phyloP scores from a whole-genome alignment of 2,329 filamentous ascomycete genomes.

The Metarhizium rileyi region DNA sequence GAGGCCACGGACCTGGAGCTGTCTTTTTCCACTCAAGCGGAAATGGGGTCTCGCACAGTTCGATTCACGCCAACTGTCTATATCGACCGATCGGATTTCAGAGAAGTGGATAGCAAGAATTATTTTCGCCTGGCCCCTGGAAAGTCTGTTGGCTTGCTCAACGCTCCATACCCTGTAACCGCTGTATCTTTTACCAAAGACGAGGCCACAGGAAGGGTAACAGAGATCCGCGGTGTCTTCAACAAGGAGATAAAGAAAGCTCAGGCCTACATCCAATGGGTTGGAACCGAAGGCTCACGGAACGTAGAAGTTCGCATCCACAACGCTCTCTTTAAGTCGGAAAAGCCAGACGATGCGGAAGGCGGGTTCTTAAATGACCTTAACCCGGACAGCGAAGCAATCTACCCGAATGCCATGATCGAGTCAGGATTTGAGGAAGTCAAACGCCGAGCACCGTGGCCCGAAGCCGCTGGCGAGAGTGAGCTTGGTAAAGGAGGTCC shows the following conservation, averaged over 20 bases:
- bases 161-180: conserved; percentile 61
- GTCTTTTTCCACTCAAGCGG: conserved; percentile 75
- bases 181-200: conserved; percentile 63
- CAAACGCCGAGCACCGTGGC: conserved; percentile 65
- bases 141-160: conserved; percentile 66
- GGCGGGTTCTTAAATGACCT: conserved; percentile 78
- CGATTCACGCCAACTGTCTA: conserved; percentile 69
- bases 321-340: conserved; percentile 76
- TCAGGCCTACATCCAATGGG: conserved; percentile 89
- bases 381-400: conserved; percentile 71
- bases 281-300: conserved; percentile 53
- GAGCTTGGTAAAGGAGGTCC: conserved; percentile 51
- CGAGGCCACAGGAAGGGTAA: conserved; percentile 51
- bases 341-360: conserved; percentile 66
- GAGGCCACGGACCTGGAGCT: conserved; percentile 53
- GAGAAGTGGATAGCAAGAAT: conserved; percentile 62
- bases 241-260: conserved; percentile 63
- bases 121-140: conserved; percentile 75
- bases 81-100: conserved; percentile 76
- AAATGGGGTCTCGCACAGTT: conserved; percentile 50
- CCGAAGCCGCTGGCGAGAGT: conserved; percentile 63
- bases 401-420: conserved; percentile 70
- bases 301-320: conserved; percentile 70
- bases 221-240: conserved; percentile 51
- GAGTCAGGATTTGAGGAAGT: conserved; percentile 80